These are phyloP conservation scores for Vaccinium macrocarpon DNA, from an alignment of 148 eudicot genomes.

Conservation along the genomic window DNA sequence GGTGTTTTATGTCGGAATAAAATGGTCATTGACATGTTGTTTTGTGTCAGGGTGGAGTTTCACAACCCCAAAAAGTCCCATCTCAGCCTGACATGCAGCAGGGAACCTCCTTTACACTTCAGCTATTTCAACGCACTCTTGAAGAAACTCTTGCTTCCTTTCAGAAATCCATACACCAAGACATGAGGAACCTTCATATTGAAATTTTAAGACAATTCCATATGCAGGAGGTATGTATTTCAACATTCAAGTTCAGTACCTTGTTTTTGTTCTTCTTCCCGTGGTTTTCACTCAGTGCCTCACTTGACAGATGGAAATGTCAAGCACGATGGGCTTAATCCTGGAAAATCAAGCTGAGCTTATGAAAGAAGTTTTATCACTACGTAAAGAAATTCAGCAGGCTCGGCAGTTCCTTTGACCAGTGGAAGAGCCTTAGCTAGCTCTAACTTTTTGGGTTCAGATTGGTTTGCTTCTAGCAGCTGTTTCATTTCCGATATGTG, in stretches of 20 bases:
- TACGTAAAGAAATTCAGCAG: slow-evolving; percentile 69
- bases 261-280: neutral
- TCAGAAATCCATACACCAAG: slow-evolving; percentile 89
- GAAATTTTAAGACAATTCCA: slow-evolving; percentile 92
- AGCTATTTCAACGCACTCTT: slow-evolving; percentile 84
- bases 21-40: slow-evolving; percentile 10
- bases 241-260: neutral
- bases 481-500: neutral
- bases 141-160: slow-evolving; percentile 91
- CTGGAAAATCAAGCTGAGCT: slow-evolving; percentile 74
- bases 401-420: slow-evolving; percentile 69
- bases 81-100: slow-evolving; percentile 63
- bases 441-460: slow-evolving; percentile 2
- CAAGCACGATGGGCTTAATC: slow-evolving; percentile 56
- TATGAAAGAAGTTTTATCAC: slow-evolving; percentile 64
- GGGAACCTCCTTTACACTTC: slow-evolving; percentile 80
- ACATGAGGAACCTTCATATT: slow-evolving; percentile 88
- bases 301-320: slow-evolving; percentile 61
- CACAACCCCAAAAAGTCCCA: slow-evolving; percentile 40
- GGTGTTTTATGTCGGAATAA: neutral
- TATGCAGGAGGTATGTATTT: slow-evolving; percentile 78
- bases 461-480: slow-evolving; percentile 4
- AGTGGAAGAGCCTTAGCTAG: neutral
- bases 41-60: slow-evolving; percentile 51
- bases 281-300: slow-evolving; percentile 1